A percentile compares a stretch with the other conserved stretches of the same genome.
Conservation (phyloP, 2,329 filamentous ascomycete species). For the Lasiodiplodia sp. region DNA sequence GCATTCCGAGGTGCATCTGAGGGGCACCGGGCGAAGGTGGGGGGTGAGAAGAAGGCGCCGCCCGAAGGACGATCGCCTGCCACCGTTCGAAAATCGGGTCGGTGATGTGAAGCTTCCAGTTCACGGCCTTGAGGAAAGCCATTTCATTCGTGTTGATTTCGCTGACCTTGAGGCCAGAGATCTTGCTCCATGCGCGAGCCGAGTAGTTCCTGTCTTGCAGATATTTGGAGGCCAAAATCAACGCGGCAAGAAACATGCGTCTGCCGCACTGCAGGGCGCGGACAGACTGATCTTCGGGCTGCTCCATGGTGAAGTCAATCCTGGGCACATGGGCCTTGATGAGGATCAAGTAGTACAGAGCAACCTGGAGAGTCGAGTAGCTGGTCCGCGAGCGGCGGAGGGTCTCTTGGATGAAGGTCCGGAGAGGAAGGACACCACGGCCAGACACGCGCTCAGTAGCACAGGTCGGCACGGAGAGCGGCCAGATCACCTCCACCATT, state of each 20-base stretch:
- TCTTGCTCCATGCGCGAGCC: constrained; percentile 97
- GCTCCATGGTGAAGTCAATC: constrained; percentile 85
- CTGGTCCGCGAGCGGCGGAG: constrained; percentile 92
- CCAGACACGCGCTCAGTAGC: constrained; percentile 67
- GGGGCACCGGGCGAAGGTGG: constrained; percentile 47
- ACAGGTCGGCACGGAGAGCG: constrained; percentile 81
- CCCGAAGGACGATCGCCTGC: constrained; percentile 85
- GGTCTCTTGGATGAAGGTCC: constrained; percentile 97
- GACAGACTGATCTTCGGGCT: constrained; percentile 74
- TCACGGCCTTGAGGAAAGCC: constrained; percentile 85
- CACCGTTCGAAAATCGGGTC: constrained; percentile 89
- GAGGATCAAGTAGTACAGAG: constrained; percentile 92
- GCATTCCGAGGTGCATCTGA: constrained; percentile 38
- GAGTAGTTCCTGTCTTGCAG: constrained; percentile 98
- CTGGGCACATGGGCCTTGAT: constrained; percentile 89
- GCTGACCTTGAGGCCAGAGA: constrained; percentile 88
- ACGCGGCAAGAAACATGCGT: constrained; percentile 93
- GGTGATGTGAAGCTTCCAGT: constrained; percentile 94
- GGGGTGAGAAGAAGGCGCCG: constrained; percentile 43
- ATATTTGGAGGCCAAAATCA: constrained; percentile 97
- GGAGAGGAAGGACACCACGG: constrained; percentile 84
- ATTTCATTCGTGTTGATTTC: constrained; percentile 99
- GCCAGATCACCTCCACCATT: constrained; percentile 98
- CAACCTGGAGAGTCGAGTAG: constrained; percentile 96
- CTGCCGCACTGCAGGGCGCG: constrained; percentile 93